These are phyloP conservation scores for Fusarium fujikuroi DNA, from an alignment of 2,329 filamentous ascomycete species.

Conservation along the genomic window DNA sequence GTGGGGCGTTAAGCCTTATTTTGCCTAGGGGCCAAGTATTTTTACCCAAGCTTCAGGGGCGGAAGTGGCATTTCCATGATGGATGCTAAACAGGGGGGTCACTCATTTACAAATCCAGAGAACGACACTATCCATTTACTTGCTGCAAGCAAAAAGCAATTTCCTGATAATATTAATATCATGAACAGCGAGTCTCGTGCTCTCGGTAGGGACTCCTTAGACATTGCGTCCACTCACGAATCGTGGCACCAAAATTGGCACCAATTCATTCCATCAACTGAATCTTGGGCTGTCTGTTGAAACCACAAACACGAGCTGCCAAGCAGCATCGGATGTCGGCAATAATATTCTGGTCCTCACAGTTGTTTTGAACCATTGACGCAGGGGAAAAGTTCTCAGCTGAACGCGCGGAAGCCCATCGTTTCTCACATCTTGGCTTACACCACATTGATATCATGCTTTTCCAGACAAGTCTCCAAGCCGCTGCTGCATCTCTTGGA, in stretches of 20 bases:
- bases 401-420: conserved; percentile 42
- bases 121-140: conserved; percentile 2
- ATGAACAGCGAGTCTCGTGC: conserved; percentile 2
- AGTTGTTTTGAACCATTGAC: conserved; percentile 50
- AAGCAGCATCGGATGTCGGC: conserved; percentile 31
- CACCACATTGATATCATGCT: conserved; percentile 8
- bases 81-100: conserved; percentile 23
- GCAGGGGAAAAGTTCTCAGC: conserved; percentile 19
- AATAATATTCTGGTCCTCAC: conserved; percentile 28
- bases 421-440: conserved; percentile 39
- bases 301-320: conserved; percentile 12
- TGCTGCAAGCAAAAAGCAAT: conserved; percentile 3
- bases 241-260: not conserved
- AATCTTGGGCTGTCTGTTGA: conserved; percentile 11
- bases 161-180: conserved; percentile 7
- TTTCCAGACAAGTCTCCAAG: conserved; percentile 24
- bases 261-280: conserved; percentile 13
- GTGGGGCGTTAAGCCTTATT: conserved; percentile 18
- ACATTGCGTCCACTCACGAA: not conserved
- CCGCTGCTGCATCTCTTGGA: conserved; percentile 39
- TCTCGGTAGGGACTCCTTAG: not conserved
- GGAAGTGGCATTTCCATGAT: conserved; percentile 16
- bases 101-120: not conserved
- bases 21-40: conserved; percentile 18
- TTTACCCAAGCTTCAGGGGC: conserved; percentile 30